These are phyloP conservation scores for Saccharomycopsis sp. DNA, from an alignment of 805 yeast genomes.

Conservation along the genomic window DNA sequence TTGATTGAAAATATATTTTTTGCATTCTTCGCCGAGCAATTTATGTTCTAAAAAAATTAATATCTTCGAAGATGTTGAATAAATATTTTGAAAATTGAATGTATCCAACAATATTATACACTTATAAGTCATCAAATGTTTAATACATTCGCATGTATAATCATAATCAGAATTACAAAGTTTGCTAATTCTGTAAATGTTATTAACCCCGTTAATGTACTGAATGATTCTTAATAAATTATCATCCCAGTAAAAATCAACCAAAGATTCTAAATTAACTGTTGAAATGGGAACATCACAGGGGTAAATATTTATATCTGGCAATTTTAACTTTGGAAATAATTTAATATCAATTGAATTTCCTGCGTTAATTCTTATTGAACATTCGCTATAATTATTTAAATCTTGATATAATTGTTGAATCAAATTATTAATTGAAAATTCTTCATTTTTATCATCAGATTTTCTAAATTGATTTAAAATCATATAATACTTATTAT, in stretches of 20 bases:
- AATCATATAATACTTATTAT: conserved; percentile 8
- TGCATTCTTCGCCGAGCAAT: conserved; percentile 74
- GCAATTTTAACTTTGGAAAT: conserved; percentile 84
- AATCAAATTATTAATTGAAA: conserved; percentile 65
- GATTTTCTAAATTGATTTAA: conserved; percentile 12
- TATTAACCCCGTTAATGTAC: conserved; percentile 81
- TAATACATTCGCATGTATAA: conserved; percentile 79
- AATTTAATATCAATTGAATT: conserved; percentile 88
- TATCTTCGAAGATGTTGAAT: conserved; percentile 81
- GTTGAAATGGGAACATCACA: conserved; percentile 91
- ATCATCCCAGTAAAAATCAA: conserved; percentile 95
- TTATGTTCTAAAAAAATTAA: conserved; percentile 58
- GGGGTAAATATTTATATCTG: conserved; percentile 65
- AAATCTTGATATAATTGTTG: conserved; percentile 92
- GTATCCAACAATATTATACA: conserved; percentile 79
- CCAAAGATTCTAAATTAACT: conserved; percentile 60
- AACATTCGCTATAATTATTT: conserved; percentile 92
- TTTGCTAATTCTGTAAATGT: conserved; percentile 67
- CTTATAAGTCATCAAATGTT: conserved; percentile 83
- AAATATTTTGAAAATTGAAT: conserved; percentile 81
- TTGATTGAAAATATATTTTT: conserved; percentile 37
- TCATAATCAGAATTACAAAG: conserved; percentile 75
- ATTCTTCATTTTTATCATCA: conserved; percentile 24
- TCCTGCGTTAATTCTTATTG: conserved; percentile 85
- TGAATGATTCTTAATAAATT: conserved; percentile 87